These are phyloP conservation scores for Apostasia shenzhenica DNA, from an alignment of 106 monocot genomes.

Conservation along the genomic window DNA sequence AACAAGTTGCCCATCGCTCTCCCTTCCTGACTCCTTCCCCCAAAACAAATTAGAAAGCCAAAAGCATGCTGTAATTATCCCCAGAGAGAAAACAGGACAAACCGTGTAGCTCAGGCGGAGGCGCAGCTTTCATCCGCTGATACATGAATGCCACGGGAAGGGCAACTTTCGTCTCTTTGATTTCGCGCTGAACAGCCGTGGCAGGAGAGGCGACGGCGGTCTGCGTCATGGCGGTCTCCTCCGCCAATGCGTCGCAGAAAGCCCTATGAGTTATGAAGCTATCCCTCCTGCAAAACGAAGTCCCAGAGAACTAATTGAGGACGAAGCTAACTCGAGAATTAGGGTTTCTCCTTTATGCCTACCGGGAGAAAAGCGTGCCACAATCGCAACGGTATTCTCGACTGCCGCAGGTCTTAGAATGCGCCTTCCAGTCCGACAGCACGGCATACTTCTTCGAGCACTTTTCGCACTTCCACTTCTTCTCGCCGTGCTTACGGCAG, in stretches of 20 bases:
- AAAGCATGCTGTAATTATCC: not conserved
- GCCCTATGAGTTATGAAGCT: slow-evolving; percentile 41
- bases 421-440: slow-evolving; percentile 87
- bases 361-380: slow-evolving; percentile 3
- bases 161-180: slow-evolving; percentile 2
- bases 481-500: slow-evolving; percentile 67
- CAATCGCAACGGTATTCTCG: slow-evolving; percentile 5
- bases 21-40: too few species aligned
- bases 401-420: slow-evolving; percentile 3
- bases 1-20: not conserved
- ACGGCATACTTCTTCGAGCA: slow-evolving; percentile 70
- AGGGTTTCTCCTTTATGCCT: not conserved
- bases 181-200: not conserved
- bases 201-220: not conserved
- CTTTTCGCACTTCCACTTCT: slow-evolving; percentile 76
- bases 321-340: not conserved
- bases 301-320: too few species aligned
- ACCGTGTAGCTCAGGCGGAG: slow-evolving; percentile 2
- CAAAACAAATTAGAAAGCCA: not conserved
- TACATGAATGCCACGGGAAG: not conserved
- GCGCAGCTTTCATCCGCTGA: not conserved
- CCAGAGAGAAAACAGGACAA: not conserved
- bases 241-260: slow-evolving; percentile 42
- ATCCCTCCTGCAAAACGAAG: slow-evolving; percentile 17
- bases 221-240: slow-evolving; percentile 27